These are phyloP conservation scores for Penicillium samsonianum DNA, from an alignment of 495 filamentous ascomycete species.

Conservation along the genomic window DNA sequence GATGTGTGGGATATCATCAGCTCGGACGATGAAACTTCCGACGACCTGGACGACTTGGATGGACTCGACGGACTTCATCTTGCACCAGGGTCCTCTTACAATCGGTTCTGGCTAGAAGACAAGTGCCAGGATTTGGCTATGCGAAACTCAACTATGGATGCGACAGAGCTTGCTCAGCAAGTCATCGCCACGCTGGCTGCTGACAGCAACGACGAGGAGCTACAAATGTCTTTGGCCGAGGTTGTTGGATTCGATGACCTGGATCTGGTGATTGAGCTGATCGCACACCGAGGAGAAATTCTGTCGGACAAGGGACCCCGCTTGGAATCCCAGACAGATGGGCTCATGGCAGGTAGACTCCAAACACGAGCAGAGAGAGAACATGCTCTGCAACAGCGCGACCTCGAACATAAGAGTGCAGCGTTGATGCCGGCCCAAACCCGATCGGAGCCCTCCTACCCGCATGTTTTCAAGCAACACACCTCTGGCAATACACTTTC, in stretches of 20 bases:
- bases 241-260: conserved; percentile 90
- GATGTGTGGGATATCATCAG: conserved; percentile 91
- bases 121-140: conserved; percentile 62
- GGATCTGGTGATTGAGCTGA: conserved; percentile 82
- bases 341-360: conserved; percentile 56
- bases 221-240: conserved; percentile 88
- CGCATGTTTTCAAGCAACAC: conserved; percentile 86
- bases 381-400: conserved; percentile 67
- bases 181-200: conserved; percentile 67
- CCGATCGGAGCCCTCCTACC: conserved; percentile 70
- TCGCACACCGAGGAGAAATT: conserved; percentile 70
- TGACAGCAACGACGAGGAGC: conserved; percentile 70
- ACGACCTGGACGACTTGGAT: conserved; percentile 43
- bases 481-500: conserved; percentile 81
- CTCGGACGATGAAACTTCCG: conserved; percentile 64
- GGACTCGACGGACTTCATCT: conserved; percentile 22
- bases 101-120: conserved; percentile 61
- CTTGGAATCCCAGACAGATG: conserved; percentile 46
- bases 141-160: conserved; percentile 62
- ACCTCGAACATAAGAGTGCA: conserved; percentile 80
- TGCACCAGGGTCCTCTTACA: conserved; percentile 31
- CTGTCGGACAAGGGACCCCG: conserved; percentile 37
- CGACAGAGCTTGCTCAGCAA: conserved; percentile 65
- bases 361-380: conserved; percentile 77
- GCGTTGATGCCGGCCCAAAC: conserved; percentile 61